Evolutionary conservation across 2,329 filamentous ascomycete genomes (phyloP), one percentile per base, ranked within the genome.

Genomic region (Microsporum ferrugineum): DNA sequence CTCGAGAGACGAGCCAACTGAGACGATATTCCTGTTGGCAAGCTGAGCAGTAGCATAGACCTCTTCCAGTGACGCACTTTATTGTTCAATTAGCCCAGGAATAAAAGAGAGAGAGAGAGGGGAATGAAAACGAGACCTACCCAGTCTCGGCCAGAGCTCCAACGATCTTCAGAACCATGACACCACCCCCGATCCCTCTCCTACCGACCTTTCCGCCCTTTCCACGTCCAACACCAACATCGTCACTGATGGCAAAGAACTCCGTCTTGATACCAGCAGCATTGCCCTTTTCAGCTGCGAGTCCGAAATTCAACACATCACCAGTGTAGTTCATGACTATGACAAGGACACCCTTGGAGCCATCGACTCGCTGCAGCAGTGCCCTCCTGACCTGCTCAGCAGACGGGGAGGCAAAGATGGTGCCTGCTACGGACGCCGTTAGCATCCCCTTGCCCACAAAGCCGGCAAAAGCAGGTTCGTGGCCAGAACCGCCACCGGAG

Each of bases 271-370:
- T 75, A 0, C 90, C 91, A 0, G 84, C 83, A 1, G 90, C 90
- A 62, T 88, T 86, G 14, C 91, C 91, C 77, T 96, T 96, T 74
- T 96, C 92, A 6, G 94, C 89, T 0, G 87, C 91, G 82, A 96
- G 87, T 60, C 91, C 91, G 71, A 96, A 96, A 76, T 96, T 95
- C 66, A 96, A 81, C 60, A 96, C 84, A 72, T 91, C 88, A 41
- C 88, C 88, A 0, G 90, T 95, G 74, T 95, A 95, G 73, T 96
- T 96, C 89, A 95, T 96, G 34, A 95, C 88, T 4, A 91, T 86
- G n/a, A 96, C 88, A 45, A 96, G 73, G 1, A 96, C 88, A 29
- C 91, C 92, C 64, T 84, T 82, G 51, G 82, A 79, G 2, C 82
- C 81, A 63, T 88, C 84, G 2, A 95, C 88, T 23, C 88, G 81